Evolutionary conservation across 2,329 filamentous ascomycete species (phyloP), one percentile per base, ranked within the genome.

Genomic region (Triangularia verruculosa): DNA sequence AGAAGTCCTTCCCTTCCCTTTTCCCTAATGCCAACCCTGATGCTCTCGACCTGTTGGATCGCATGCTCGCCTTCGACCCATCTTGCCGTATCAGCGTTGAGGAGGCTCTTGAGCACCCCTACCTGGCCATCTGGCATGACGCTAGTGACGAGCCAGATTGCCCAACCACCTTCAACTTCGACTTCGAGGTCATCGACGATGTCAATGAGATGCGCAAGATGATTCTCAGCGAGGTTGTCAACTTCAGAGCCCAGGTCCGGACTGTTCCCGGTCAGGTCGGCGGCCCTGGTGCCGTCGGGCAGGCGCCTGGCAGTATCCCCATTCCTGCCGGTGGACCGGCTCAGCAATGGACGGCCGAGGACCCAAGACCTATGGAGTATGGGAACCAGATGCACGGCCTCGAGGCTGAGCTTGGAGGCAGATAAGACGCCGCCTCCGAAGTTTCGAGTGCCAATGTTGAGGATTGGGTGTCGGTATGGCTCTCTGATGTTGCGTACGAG

Each of bases 111-210:
- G 93, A 98, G 81, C 95, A 99, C 82, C 90, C 90, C 32, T 99
- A 99, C 79, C 85, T 99, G 62, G 87, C 94, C 74, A 97, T 99
- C 80, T 98, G 95, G 95, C 95, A 99, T 80, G 95, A 99, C 72
- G 91, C 93, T 59, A 93, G 91, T 3, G 95, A 99, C 78, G 95
- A 99, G 81, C 95, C 95, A 20, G 86, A 89, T 68, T 98, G 94
- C 80, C 93, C 93, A 0, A 91, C 90, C 15, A 93, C 92, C 17
- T 99, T 99, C 79, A 93, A 99, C 82, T 99, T 99, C 81, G 90
- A 94, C 76, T 99, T 99, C 74, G 95, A 99, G 77, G 89, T 97
- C n/a, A 87, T 97, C 43, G 94, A 99, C 60, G 95, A 98, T 53
- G 93, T 99, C 20, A 85, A 83, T 22, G 91, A 97, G 71, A 98